phyloP scores from a whole-genome alignment of 176 grass and related monocot species.

The Oryza nivara region DNA sequence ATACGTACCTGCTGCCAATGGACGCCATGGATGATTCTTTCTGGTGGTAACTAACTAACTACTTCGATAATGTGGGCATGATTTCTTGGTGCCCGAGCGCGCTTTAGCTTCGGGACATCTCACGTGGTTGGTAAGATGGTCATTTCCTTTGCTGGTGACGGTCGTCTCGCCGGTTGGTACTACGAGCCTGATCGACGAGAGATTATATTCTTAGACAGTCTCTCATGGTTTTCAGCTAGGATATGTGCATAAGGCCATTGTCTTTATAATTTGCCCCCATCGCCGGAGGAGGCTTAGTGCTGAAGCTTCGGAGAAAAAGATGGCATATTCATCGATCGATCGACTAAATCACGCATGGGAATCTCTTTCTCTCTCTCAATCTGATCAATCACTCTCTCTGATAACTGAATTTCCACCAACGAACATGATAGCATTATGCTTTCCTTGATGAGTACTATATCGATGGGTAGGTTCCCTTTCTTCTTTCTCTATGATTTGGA shows the following conservation, averaged over 20 bases:
- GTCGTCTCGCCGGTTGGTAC: slow-evolving; percentile 46
- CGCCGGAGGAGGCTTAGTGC: slow-evolving; percentile 27
- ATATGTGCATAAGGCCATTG: not conserved
- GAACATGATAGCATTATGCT: slow-evolving; percentile 11
- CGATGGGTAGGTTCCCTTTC: not conserved
- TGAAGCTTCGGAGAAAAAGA: slow-evolving; percentile 44
- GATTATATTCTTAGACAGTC: slow-evolving; percentile 10
- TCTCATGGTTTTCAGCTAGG: slow-evolving; percentile 6
- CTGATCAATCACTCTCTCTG: not conserved
- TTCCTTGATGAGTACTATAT: not conserved
- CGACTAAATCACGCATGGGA: slow-evolving; percentile 37
- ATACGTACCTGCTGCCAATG: no score
- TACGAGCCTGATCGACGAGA: not conserved
- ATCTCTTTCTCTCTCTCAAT: not conserved
- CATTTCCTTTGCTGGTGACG: slow-evolving; percentile 50
- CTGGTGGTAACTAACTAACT: not conserved
- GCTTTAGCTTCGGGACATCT: slow-evolving; percentile 30
- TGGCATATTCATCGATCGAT: slow-evolving; percentile 16
- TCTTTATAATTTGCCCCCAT: not conserved
- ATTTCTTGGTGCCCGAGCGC: slow-evolving; percentile 1
- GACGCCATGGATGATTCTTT: not conserved
- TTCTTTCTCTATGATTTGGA: slow-evolving; percentile 14
- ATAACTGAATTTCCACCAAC: slow-evolving; percentile 9
- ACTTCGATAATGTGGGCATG: not conserved
- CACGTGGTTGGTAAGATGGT: slow-evolving; percentile 53